A percentile compares a stretch with the other conserved stretches of the same genome.
Conservation (phyloP, 2,329 filamentous ascomycete genomes). For the Colletotrichum sp. region DNA sequence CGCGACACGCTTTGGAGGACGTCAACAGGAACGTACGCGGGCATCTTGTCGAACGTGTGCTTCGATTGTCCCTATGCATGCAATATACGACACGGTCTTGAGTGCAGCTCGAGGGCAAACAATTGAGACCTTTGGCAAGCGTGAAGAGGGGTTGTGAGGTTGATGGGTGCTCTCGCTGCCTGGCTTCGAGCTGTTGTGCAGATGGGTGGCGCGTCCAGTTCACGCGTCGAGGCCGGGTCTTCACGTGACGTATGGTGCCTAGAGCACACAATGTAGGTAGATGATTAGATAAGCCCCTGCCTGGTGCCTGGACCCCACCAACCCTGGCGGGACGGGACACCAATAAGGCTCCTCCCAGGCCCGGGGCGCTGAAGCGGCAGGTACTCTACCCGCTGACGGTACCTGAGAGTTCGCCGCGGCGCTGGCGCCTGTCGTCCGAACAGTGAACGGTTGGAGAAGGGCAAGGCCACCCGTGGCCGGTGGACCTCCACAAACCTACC, state of each 20-base stretch:
- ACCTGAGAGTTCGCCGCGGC: neutral
- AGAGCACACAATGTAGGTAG: neutral
- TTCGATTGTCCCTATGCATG: neutral
- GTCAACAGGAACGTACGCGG: constrained; percentile 42
- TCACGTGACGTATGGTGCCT: constrained; percentile 9
- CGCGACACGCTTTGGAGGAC: neutral
- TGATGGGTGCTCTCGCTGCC: neutral
- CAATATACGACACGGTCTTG: accelerated
- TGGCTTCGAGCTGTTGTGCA: neutral
- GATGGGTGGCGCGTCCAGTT: constrained; percentile 7
- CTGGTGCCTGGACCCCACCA: neutral
- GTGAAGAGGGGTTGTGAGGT: neutral
- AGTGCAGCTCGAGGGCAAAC: neutral
- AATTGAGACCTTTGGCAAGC: neutral
- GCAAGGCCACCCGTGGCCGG: neutral
- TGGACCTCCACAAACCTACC: constrained; percentile 13
- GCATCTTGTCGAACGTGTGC: constrained; percentile 36
- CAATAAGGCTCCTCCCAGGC: neutral
- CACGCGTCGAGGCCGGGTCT: constrained; percentile 20
- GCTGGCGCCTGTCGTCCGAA: constrained; percentile 14
- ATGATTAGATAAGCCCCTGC: neutral
- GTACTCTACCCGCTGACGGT: neutral
- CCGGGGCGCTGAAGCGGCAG: neutral
- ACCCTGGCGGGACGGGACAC: neutral
- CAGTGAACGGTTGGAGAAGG: constrained; percentile 9